A percentile compares a stretch with the other conserved stretches of the same genome.
Conservation (phyloP, 2,329 filamentous ascomycete genomes). For the Escovopsis sp. region DNA sequence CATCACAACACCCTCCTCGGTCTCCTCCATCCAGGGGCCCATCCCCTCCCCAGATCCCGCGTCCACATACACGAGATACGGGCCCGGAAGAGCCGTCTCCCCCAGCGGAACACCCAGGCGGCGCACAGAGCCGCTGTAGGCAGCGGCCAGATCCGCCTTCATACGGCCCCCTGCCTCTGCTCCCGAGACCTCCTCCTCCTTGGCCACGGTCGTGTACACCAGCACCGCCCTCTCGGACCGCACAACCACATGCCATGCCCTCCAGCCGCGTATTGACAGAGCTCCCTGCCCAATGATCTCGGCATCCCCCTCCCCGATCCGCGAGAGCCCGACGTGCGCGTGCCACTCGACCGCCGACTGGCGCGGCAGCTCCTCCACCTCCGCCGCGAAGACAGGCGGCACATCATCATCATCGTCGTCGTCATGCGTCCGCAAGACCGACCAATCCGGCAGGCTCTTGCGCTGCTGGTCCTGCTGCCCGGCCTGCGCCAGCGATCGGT, state of each 20-base stretch:
- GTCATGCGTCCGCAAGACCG: conserved; percentile 22
- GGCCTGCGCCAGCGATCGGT: conserved; percentile 25
- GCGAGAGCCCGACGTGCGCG: conserved; percentile 43
- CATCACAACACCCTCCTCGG: conserved; percentile 1
- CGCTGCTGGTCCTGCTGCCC: conserved; percentile 11
- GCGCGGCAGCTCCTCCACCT: conserved; percentile 65
- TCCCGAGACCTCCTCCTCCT: neutral
- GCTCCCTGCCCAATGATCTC: conserved; percentile 12
- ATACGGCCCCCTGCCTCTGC: conserved; percentile 3
- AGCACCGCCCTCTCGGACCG: conserved; percentile 9
- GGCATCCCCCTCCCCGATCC: conserved; percentile 14
- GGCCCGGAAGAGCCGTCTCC: conserved; percentile 3
- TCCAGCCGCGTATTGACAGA: conserved; percentile 12
- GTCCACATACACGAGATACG: conserved; percentile 21
- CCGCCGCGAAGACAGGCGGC: conserved; percentile 59
- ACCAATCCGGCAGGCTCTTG: conserved; percentile 35
- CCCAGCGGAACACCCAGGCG: conserved; percentile 8
- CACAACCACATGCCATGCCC: conserved; percentile 16
- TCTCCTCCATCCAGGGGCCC: conserved; percentile 7
- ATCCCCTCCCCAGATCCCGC: conserved; percentile 10
- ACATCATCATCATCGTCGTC: conserved; percentile 21
- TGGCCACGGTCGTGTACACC: conserved; percentile 18
- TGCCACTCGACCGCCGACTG: conserved; percentile 73
- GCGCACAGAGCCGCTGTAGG: conserved; percentile 12
- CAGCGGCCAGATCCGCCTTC: conserved; percentile 8